phyloP scores from a whole-genome alignment of 805 yeast genomes.

The Groenewaldozyma salmanticensis region DNA sequence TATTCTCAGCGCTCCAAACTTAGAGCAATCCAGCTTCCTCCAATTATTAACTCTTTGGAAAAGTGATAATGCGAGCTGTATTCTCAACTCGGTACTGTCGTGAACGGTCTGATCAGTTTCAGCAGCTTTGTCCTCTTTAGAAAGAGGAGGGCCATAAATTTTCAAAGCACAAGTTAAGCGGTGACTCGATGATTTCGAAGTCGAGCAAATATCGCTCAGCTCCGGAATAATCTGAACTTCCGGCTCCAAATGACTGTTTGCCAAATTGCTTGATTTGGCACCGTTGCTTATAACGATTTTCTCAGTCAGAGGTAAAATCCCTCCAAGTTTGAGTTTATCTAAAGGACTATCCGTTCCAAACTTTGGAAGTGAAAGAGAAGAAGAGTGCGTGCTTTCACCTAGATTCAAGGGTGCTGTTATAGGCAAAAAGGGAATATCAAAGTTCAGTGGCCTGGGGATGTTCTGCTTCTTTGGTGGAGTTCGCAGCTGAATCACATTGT shows the following conservation, averaged over 20 bases:
- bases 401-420: background rate
- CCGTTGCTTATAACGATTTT: background rate
- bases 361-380: background rate
- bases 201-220: no score
- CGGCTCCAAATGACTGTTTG: slow-evolving; percentile 3
- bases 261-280: background rate
- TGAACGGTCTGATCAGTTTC: no score
- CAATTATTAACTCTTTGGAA: background rate
- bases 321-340: background rate
- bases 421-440: background rate
- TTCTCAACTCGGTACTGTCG: no score
- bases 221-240: slow-evolving; percentile 26
- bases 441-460: background rate
- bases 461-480: background rate
- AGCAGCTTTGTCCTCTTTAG: no score
- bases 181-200: background rate
- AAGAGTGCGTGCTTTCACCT: background rate
- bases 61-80: background rate
- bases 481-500: background rate
- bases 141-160: no score
- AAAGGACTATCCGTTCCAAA: background rate
- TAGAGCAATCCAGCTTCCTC: slow-evolving; percentile 4
- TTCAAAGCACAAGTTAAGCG: no score
- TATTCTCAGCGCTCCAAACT: slow-evolving; percentile 12
- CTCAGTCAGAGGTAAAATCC: no score